Evolutionary conservation across 345 rosid genomes (phyloP).

Genomic region (Camelina neglecta): DNA sequence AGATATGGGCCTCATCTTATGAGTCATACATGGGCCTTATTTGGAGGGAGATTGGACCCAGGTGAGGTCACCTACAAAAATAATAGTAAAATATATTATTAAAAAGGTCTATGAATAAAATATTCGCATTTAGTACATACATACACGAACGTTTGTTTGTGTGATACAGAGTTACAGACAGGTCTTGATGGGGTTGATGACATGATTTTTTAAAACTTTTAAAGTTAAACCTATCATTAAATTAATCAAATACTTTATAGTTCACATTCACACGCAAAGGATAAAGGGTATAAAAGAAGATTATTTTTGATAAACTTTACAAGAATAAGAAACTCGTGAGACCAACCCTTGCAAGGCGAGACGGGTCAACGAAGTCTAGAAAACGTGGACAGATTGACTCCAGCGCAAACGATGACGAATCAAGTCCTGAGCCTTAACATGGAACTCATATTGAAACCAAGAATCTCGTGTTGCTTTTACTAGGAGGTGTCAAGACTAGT

Average conservation of each 20-base stretch:
- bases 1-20: conserved; percentile 14
- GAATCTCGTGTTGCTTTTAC: not conserved
- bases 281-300: not conserved
- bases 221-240: conserved; percentile 18
- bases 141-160: conserved; percentile 31
- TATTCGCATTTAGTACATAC: conserved; percentile 21
- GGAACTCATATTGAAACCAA: not conserved
- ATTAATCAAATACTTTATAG: not conserved
- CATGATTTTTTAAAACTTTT: not conserved
- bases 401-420: not conserved
- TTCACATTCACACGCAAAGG: conserved; percentile 11
- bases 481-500: not conserved
- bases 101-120: not conserved
- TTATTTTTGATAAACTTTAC: not conserved
- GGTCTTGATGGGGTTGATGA: conserved; percentile 29
- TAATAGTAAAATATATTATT: not conserved
- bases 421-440: not conserved
- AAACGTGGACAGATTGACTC: not conserved
- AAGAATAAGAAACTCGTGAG: conserved; percentile 21
- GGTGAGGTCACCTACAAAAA: not conserved
- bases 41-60: not conserved
- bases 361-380: not conserved
- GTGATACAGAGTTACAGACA: conserved; percentile 33
- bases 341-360: not conserved
- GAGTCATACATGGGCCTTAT: not conserved